These are phyloP conservation scores for Zarea fungicola DNA, from an alignment of 2,329 filamentous ascomycete species.

Conservation along the genomic window DNA sequence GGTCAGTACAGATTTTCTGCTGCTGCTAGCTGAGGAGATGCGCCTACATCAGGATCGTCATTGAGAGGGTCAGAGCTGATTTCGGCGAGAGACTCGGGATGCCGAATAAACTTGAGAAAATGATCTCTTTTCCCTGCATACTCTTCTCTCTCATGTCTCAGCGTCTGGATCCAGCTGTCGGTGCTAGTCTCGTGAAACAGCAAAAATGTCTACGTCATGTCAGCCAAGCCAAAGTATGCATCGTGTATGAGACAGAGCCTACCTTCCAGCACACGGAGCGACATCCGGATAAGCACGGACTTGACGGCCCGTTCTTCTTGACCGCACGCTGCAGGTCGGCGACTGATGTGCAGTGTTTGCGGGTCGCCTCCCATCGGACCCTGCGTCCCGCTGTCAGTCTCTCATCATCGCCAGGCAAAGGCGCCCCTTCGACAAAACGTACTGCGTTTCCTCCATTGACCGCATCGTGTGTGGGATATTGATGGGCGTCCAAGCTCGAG, in stretches of 20 bases:
- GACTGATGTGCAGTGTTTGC: slow-evolving; percentile 51
- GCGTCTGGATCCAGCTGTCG: slow-evolving; percentile 61
- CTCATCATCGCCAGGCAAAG: slow-evolving; percentile 7
- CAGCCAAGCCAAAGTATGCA: slow-evolving; percentile 11
- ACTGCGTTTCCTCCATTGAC: slow-evolving; percentile 34
- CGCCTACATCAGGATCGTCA: slow-evolving; percentile 61
- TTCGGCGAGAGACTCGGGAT: slow-evolving; percentile 71
- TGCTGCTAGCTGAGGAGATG: background rate
- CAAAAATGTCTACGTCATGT: slow-evolving; percentile 63
- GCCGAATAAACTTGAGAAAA: slow-evolving; percentile 75
- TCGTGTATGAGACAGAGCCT: slow-evolving; percentile 7
- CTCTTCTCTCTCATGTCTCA: slow-evolving; percentile 64
- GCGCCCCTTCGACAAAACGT: no score
- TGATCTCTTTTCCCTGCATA: slow-evolving; percentile 69
- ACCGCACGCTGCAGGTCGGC: slow-evolving; percentile 61
- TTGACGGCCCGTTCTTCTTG: slow-evolving; percentile 51
- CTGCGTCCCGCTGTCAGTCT: slow-evolving; percentile 36
- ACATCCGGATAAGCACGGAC: slow-evolving; percentile 65
- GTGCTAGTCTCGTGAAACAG: slow-evolving; percentile 64
- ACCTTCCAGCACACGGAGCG: slow-evolving; percentile 94
- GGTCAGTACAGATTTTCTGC: slow-evolving; percentile 10
- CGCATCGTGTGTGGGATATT: slow-evolving; percentile 25
- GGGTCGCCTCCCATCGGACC: slow-evolving; percentile 62
- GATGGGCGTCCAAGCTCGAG: background rate
- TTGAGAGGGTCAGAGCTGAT: slow-evolving; percentile 76